Evolutionary conservation across 768 basidiomycete genomes (phyloP), one percentile per base, ranked within the genome.

Genomic region (Ramaria sp.): DNA sequence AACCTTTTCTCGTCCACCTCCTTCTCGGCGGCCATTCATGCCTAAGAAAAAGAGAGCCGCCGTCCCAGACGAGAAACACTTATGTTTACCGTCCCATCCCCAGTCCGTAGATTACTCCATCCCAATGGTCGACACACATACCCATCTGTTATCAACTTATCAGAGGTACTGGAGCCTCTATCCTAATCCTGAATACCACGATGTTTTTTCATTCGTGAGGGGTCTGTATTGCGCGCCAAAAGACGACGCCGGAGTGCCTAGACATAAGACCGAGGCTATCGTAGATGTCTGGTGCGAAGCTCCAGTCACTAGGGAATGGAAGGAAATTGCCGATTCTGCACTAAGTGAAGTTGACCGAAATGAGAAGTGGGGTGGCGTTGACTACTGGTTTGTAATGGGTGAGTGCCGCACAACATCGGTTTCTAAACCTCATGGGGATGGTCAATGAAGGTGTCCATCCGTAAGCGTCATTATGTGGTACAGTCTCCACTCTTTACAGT

Each of bases 281-380:
- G 81, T 93, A 6, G 91, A 93, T 62, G 91, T 93, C 2, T 93
- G 88, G 85, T 93, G 91, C 62, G 91, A 91, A 64, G 86, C 85
- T 0, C 86, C 89, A 0, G 80, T 88, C 13, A 72, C 71, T 59
- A 59, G 54, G 1, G 19, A 72, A 7, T 91, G 88, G 88, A 78
- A 72, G 62, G 84, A 84, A 59, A 72, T 88, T 45, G 89, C 89
- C 0, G 84, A 89, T 67, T 80, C 83, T 1, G 86, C 86, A 2
- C 30, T 83, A 58, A 74, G 71, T 0, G 66, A 68, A 31, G 73
- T 78, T 54, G 77, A 78, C 50, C 70, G 80, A 59, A 63, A 64
- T 34, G 64, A 65, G 1, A 72, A 74, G 43, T 91, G 88, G 89
- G 78, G 75, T 20, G 84, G 80, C 0, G 69, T 88, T 24, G 78